These are phyloP conservation scores for Knoxia roxburghii DNA, from an alignment of 257 asterid species.

Conservation along the genomic window DNA sequence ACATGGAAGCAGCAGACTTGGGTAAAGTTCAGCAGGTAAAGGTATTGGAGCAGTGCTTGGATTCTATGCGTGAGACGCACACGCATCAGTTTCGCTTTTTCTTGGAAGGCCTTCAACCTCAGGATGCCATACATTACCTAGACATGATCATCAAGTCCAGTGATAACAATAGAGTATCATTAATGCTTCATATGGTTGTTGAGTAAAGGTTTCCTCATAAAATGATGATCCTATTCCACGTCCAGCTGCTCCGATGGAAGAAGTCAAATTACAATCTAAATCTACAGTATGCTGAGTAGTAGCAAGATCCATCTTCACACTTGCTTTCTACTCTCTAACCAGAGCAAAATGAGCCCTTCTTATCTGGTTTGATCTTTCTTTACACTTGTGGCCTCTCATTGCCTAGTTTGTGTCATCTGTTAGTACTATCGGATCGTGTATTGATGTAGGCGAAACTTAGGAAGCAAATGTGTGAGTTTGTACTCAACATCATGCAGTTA, in stretches of 20 bases:
- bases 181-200: conserved; percentile 71
- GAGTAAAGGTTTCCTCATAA: conserved; percentile 28
- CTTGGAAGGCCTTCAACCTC: conserved; percentile 84
- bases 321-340: conserved; percentile 8
- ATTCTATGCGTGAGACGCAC: conserved; percentile 85
- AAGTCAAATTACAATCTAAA: background rate
- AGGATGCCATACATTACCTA: conserved; percentile 88
- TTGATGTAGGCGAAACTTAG: conserved; percentile 1
- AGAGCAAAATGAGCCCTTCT: conserved; percentile 1
- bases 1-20: conserved; percentile 87
- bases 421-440: background rate
- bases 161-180: conserved; percentile 57
- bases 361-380: conserved; percentile 14
- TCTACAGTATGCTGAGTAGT: background rate
- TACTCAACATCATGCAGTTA: background rate
- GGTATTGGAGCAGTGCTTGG: conserved; percentile 67
- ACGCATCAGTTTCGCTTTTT: conserved; percentile 65
- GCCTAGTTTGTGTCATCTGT: background rate
- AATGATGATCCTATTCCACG: conserved; percentile 12
- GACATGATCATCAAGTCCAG: conserved; percentile 66
- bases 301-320: conserved; percentile 6
- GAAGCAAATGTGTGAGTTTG: conserved; percentile 8
- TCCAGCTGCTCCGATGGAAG: conserved; percentile 5
- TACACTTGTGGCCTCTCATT: conserved; percentile 2
- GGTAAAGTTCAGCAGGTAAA: conserved; percentile 61